A percentile compares a stretch with the other conserved stretches of the same genome.
Evolutionary conservation across 2,329 filamentous ascomycete species (phyloP).

Genomic region (Talaromyces sp.): DNA sequence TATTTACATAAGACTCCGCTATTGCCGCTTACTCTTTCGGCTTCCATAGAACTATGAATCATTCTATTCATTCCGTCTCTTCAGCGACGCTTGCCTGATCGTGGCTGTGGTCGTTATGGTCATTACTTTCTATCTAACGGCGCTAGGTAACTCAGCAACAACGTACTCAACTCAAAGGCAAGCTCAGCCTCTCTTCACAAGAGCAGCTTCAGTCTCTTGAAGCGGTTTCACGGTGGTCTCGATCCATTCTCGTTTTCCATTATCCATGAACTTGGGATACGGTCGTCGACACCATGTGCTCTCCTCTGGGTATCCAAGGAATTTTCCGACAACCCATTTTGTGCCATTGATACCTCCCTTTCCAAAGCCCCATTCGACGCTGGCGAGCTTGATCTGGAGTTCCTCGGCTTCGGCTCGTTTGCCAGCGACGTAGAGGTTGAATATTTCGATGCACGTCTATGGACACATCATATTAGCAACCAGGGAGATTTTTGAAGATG

Average conservation of each 20-base stretch:
- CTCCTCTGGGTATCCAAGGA: conserved; percentile 51
- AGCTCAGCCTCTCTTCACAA: background rate
- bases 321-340: conserved; percentile 58
- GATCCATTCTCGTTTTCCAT: conserved; percentile 49
- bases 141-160: background rate
- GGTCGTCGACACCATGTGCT: conserved; percentile 54
- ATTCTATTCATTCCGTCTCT: background rate
- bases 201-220: conserved; percentile 5
- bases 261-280: conserved; percentile 50
- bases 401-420: conserved; percentile 48
- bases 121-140: background rate
- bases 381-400: conserved; percentile 51
- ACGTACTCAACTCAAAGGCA: background rate
- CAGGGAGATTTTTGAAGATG: background rate
- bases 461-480: background rate
- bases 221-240: conserved; percentile 11
- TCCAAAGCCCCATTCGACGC: conserved; percentile 55
- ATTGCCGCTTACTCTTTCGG: background rate
- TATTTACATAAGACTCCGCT: background rate
- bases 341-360: conserved; percentile 61
- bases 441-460: conserved; percentile 48
- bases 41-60: background rate
- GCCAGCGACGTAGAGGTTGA: conserved; percentile 48
- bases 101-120: background rate
- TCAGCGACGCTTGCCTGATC: background rate